Evolutionary conservation across 2,329 filamentous ascomycete genomes (phyloP).

Genomic region (Colletotrichum chrysophilum): DNA sequence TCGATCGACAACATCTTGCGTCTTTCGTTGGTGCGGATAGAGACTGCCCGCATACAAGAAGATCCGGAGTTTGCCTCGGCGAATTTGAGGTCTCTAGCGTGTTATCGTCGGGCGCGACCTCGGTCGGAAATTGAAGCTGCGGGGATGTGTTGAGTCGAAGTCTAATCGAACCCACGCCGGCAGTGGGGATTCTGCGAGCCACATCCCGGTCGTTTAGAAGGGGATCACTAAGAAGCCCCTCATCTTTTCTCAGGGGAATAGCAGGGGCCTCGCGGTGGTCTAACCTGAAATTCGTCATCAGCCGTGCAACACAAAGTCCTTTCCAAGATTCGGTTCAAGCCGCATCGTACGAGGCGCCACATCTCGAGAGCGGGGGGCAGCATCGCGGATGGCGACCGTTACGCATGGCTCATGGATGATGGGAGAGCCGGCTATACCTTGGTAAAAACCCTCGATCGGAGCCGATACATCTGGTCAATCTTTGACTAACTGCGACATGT

Average conservation of each 20-base stretch:
- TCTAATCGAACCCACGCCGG: neutral
- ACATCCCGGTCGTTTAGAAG: neutral
- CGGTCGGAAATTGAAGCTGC: constrained; percentile 13
- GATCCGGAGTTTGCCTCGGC: constrained; percentile 5
- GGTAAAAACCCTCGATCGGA: neutral
- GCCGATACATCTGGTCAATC: neutral
- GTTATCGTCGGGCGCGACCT: neutral
- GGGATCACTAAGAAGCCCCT: neutral
- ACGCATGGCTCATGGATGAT: neutral
- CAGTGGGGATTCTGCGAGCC: neutral
- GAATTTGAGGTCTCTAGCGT: neutral
- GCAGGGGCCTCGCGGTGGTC: constrained; percentile 4
- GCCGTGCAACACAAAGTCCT: neutral
- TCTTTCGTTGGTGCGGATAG: neutral
- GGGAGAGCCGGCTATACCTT: neutral
- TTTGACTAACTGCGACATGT: neutral
- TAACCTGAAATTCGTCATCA: neutral
- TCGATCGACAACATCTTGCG: neutral
- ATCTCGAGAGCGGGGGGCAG: neutral
- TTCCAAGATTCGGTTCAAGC: neutral
- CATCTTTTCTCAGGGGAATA: neutral
- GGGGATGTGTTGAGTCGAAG: constrained; percentile 2
- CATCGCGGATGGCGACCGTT: neutral
- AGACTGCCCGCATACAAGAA: neutral
- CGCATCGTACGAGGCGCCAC: constrained; percentile 12